A percentile compares a stretch with the other conserved stretches of the same genome.
phyloP scores from a whole-genome alignment of 1,284 basidiomycete species.

The Gastroboletus turbinatus region DNA sequence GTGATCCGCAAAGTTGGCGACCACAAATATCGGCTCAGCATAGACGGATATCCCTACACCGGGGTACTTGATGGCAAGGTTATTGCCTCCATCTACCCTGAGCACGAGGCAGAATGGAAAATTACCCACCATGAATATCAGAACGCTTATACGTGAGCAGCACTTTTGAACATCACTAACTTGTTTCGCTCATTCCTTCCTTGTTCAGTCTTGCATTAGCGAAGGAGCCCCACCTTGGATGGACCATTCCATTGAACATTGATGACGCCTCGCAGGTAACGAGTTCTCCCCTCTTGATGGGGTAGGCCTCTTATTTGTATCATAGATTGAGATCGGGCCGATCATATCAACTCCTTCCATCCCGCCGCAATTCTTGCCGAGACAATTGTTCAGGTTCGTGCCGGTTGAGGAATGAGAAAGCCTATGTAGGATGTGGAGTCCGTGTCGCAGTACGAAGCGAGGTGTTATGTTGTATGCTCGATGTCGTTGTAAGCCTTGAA shows the following conservation, averaged over 20 bases:
- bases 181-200: neutral
- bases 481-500: neutral
- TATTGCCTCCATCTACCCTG: neutral
- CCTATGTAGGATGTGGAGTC: neutral
- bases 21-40: neutral
- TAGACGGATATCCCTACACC: neutral
- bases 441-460: too few species aligned
- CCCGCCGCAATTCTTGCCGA: neutral
- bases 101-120: neutral
- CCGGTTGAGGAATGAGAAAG: neutral
- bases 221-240: neutral
- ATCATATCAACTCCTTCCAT: neutral
- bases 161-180: neutral
- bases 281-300: neutral
- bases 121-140: neutral
- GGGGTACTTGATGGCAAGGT: neutral
- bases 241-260: neutral
- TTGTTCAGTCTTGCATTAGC: neutral
- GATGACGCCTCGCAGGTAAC: neutral
- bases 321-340: neutral
- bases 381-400: neutral
- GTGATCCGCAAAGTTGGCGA: neutral
- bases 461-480: neutral
- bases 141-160: neutral
- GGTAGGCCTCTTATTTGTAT: neutral